Evolutionary conservation across 768 basidiomycete species (phyloP), one percentile per base, ranked within the genome.

Genomic region (Brasilioporus rufonigricans): DNA sequence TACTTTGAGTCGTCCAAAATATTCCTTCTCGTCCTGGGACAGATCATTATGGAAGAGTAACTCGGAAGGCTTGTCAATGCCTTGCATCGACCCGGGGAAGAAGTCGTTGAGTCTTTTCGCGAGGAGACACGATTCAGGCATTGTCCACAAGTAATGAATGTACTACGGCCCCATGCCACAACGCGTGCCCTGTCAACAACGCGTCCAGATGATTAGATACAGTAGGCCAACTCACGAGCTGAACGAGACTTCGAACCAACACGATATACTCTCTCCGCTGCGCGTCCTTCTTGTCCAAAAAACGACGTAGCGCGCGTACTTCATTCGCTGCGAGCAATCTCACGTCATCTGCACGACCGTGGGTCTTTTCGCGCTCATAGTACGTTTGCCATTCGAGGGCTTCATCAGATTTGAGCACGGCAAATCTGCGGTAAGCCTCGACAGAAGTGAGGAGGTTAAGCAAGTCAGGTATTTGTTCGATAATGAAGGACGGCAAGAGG

Each of bases 381-480:
- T 58, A 70, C 13, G 36, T 56, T 21, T 70, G 65, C 69, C 66
- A 67, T 24, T 59, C 57, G 35, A 72, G 57, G 1, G 57, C 62
- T 33, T 66, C 61, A 9, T 54, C 59, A 3, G 58, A 52, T 27
- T 58, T 62, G 48, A 56, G 38, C 5, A 43, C 33, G 0, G 62
- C 62, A 18, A 58, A 61, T 19, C 40, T 61, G 23, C 68, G 62
- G n/a, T 63, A 61, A 0, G 39, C 50, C 36, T 72, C 70, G 35
- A 72, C 24, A 11, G 47, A 32, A 3, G 61, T 26, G 21, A 70
- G 60, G 31, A 62, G 53, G 40, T 70, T 48, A 24, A 71, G 60
- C 36, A 71, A 32, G 32, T 68, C 70, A 5, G 70, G 66, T 18
- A 70, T 63, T 48, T 70, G 69, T 5, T 68, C 70, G 12, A 70